Conservation (phyloP, 768 basidiomycete genomes). For the Trametes villosa region DNA sequence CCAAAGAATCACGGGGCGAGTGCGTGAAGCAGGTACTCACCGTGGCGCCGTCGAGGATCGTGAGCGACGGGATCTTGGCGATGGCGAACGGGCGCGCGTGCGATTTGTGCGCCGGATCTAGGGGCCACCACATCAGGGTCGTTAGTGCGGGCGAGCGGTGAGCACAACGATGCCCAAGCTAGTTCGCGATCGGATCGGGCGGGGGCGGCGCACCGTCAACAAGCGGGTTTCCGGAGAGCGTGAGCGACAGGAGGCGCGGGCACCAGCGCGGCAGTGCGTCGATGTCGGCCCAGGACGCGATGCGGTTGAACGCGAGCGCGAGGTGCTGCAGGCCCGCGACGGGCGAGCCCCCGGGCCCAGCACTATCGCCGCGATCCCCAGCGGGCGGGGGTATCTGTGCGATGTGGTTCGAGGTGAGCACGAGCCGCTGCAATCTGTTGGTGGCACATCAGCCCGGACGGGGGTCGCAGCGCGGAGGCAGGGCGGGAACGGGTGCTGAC, state of each 20-base stretch:
- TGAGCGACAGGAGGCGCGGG: slow-evolving; percentile 64
- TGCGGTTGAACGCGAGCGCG: slow-evolving; percentile 62
- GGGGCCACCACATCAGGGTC: not conserved
- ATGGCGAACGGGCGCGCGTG: slow-evolving; percentile 60
- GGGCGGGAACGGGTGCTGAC: slow-evolving; percentile 39
- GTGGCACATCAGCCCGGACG: slow-evolving; percentile 6
- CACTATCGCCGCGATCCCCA: not conserved
- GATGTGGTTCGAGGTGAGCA: slow-evolving; percentile 69
- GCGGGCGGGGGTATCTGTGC: slow-evolving; percentile 40
- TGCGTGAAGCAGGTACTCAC: slow-evolving; percentile 47
- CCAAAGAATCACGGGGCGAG: too few species aligned
- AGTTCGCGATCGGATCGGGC: not conserved
- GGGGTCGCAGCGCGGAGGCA: not conserved
- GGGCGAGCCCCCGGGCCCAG: not conserved
- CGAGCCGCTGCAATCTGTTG: slow-evolving; percentile 62
- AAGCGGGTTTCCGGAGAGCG: slow-evolving; percentile 67
- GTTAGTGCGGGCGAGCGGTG: not conserved
- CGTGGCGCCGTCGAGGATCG: slow-evolving; percentile 61
- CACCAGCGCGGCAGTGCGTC: slow-evolving; percentile 73
- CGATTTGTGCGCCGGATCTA: slow-evolving; percentile 40
- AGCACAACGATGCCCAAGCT: not conserved
- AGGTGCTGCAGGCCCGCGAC: slow-evolving; percentile 55
- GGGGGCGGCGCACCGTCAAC: slow-evolving; percentile 47
- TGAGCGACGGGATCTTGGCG: slow-evolving; percentile 68
- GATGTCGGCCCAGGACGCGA: slow-evolving; percentile 63